A percentile compares a stretch with the other conserved stretches of the same genome.
These are phyloP conservation scores for Leptodermis oblonga DNA, from an alignment of 257 asterid species.

Conservation along the genomic window DNA sequence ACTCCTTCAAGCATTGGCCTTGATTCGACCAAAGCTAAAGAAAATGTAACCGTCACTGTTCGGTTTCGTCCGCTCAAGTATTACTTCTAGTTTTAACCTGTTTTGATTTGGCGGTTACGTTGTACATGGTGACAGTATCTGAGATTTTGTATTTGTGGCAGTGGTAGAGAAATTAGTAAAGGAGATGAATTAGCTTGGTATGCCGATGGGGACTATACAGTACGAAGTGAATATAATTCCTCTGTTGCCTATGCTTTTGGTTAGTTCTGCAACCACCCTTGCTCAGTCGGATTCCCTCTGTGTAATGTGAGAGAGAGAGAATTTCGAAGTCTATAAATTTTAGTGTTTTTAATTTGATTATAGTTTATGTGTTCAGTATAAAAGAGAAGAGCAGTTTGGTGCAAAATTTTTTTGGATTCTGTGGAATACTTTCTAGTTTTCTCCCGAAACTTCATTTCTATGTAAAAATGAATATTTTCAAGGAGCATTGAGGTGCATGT, in stretches of 20 bases:
- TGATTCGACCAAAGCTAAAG: conserved; percentile 42
- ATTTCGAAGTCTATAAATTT: too few relatives aligned
- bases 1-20: conserved; percentile 20
- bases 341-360: too few relatives aligned
- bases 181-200: conserved; percentile 90
- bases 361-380: too few relatives aligned
- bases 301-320: neutral
- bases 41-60: conserved; percentile 78
- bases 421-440: neutral
- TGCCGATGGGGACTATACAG: conserved; percentile 75
- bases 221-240: conserved; percentile 67
- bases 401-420: neutral
- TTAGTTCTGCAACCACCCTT: conserved; percentile 15
- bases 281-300: neutral
- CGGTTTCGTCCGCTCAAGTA: conserved; percentile 95
- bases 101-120: neutral
- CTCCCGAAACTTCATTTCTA: neutral
- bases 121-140: neutral
- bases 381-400: neutral
- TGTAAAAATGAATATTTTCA: neutral
- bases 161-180: conserved; percentile 72
- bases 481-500: neutral
- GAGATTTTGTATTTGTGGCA: conserved; percentile 20
- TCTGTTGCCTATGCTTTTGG: conserved; percentile 60
- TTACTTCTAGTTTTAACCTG: neutral